Base-by-base conservation (phyloP, 257 asterid genomes). In the Ocimum tenuiflorum region DNA sequence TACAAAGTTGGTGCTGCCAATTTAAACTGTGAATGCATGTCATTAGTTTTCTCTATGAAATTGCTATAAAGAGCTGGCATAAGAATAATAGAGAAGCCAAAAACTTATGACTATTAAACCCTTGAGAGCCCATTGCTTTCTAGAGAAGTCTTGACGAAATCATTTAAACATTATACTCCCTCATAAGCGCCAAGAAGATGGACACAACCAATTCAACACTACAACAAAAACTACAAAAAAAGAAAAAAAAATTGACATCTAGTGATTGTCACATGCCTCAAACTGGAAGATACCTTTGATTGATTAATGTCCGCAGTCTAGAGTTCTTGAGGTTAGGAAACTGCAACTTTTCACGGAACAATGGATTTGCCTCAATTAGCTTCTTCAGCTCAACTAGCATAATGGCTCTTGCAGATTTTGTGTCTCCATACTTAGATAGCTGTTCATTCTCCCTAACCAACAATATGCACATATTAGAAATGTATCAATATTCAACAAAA, bases 1-100 rank as follows among this genome's bases (percentile, higher is more conserved):
- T 92, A 76, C 99, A 92, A 56, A 89, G 96, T 60, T 92, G 98
- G 81, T 92, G 98, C 95, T 92, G 99, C 99, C 99, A 92, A 65
- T 92, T 92, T 76, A 92, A 82, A 77, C 99, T 92, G 98, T 72
- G 78, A 43, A 68, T 35, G 22, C 66, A 48, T 51, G 19, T 11
- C 39, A 67, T 75, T 27, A 74, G 59, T 59, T 60, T 51, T 60
- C 42, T 50, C 46, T 33, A 19, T 52, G 69, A 68, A 73, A 61
- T 35, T 60, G 52, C 65, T 10, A 36, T 54, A 12, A 8, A 14
- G 6, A 60, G 46, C 18, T 9, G 23, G 10, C 55, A 61, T 38
- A 7, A 43, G 41, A 52, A 61, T 55, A 68, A n/a, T 27, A 38
- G 27, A 63, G 33, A 47, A 35, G 51, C 47, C 55, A 64, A 49